Conservation (phyloP, 2,329 filamentous ascomycete species). For the Apiospora saccharicola region DNA sequence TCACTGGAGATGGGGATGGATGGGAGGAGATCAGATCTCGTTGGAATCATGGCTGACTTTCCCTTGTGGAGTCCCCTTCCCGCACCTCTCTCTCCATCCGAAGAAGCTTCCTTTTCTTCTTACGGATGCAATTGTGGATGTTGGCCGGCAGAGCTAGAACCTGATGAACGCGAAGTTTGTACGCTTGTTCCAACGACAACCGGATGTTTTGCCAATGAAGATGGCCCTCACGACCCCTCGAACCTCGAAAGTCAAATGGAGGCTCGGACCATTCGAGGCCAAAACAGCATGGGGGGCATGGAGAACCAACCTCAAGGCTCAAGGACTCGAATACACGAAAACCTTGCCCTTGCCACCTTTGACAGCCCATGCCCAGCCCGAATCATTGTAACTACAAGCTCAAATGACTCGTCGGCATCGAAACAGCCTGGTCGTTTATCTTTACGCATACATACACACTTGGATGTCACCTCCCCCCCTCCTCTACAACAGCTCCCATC, state of each 20-base stretch:
- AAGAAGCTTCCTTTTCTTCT: conserved; percentile 11
- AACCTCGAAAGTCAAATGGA: not conserved
- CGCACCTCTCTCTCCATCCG: conserved; percentile 2
- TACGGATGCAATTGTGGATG: conserved; percentile 20
- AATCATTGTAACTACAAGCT: not conserved
- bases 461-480: not conserved
- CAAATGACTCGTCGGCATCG: conserved; percentile 7
- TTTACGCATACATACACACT: not conserved
- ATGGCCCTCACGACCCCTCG: not conserved
- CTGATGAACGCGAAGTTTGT: conserved; percentile 16
- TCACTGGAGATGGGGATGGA: conserved; percentile 22
- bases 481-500: not conserved
- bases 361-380: not conserved
- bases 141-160: conserved; percentile 9
- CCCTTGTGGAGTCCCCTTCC: conserved; percentile 18
- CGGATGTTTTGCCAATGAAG: not conserved
- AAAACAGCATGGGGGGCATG: not conserved
- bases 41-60: conserved; percentile 12
- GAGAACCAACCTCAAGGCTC: not conserved
- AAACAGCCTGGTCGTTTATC: conserved; percentile 2
- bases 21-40: conserved; percentile 20
- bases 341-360: not conserved
- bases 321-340: not conserved
- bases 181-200: conserved; percentile 16
- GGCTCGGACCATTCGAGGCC: not conserved